Evolutionary conservation across 129 eudicot species (phyloP).

Genomic region (Flaveria bidentis): DNA sequence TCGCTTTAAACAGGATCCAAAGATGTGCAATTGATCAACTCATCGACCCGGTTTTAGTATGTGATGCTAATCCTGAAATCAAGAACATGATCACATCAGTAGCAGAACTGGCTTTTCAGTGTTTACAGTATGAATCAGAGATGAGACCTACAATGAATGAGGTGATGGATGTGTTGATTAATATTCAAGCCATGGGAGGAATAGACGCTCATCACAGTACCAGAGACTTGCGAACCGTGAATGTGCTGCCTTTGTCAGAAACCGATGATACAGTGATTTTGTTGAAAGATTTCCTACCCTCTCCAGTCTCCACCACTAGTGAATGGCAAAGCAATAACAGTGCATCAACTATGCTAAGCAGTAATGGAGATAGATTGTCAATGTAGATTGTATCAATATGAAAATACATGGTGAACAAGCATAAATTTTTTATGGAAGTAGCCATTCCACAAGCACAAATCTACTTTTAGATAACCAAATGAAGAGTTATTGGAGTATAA

Average conservation of each 20-base stretch:
- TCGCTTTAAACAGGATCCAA: conserved; percentile 72
- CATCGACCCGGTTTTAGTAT: conserved; percentile 58
- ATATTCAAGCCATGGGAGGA: conserved; percentile 36
- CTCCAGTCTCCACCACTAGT: conserved; percentile 50
- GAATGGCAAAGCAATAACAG: conserved; percentile 49
- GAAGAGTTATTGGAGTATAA: no score
- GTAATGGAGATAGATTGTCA: no score
- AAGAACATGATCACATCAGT: conserved; percentile 65
- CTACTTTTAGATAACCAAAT: neutral
- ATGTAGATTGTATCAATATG: no score
- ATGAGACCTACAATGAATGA: conserved; percentile 82
- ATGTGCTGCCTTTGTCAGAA: conserved; percentile 46
- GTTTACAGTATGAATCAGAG: conserved; percentile 82
- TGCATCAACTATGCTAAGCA: conserved; percentile 41
- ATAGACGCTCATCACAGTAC: conserved; percentile 7
- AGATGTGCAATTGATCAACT: conserved; percentile 54
- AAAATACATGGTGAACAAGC: no score
- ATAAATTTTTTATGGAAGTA: neutral
- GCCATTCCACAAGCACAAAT: neutral
- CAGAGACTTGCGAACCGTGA: conserved; percentile 3
- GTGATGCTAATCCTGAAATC: conserved; percentile 41
- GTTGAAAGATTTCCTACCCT: conserved; percentile 37
- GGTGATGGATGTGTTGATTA: conserved; percentile 48
- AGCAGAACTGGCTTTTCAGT: conserved; percentile 75
- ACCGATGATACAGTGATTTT: conserved; percentile 45